Conservation (phyloP, 148 eudicot genomes). For the Drosera capensis region DNA sequence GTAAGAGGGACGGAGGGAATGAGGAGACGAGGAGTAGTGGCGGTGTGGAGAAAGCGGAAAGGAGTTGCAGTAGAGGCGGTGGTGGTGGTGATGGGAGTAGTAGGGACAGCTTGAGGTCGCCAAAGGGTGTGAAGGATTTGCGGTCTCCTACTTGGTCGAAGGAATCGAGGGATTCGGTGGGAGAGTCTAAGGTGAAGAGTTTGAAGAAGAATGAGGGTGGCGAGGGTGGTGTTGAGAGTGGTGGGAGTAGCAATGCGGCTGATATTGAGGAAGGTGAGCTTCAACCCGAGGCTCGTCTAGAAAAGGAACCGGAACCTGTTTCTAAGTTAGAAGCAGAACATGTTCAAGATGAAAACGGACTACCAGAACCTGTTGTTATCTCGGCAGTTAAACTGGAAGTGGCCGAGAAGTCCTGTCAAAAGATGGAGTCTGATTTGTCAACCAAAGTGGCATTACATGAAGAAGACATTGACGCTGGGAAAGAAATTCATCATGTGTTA, state of each 20-base stretch:
- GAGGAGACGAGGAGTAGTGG: slow-evolving; percentile 37
- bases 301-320: slow-evolving; percentile 6
- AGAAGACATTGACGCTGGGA: slow-evolving; percentile 19
- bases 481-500: slow-evolving; percentile 11
- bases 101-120: slow-evolving; percentile 37
- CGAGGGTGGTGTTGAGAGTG: slow-evolving; percentile 28
- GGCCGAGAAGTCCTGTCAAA: slow-evolving; percentile 6
- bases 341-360: slow-evolving; percentile 12
- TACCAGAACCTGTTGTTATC: slow-evolving; percentile 5
- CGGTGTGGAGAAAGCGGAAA: slow-evolving; percentile 32
- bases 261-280: slow-evolving; percentile 98
- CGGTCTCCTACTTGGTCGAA: slow-evolving; percentile 60
- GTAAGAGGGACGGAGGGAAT: slow-evolving; percentile 53
- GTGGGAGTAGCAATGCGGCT: slow-evolving; percentile 24
- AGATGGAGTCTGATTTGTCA: slow-evolving; percentile 7
- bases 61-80: slow-evolving; percentile 30
- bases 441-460: slow-evolving; percentile 5
- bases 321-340: slow-evolving; percentile 7
- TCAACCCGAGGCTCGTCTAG: slow-evolving; percentile 55
- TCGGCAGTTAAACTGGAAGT: slow-evolving; percentile 7
- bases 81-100: slow-evolving; percentile 34
- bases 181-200: slow-evolving; percentile 53
- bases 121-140: slow-evolving; percentile 37
- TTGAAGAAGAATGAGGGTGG: slow-evolving; percentile 40
- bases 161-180: slow-evolving; percentile 65